phyloP scores from a whole-genome alignment of 305 asterid species.

The Striga hermonthica region DNA sequence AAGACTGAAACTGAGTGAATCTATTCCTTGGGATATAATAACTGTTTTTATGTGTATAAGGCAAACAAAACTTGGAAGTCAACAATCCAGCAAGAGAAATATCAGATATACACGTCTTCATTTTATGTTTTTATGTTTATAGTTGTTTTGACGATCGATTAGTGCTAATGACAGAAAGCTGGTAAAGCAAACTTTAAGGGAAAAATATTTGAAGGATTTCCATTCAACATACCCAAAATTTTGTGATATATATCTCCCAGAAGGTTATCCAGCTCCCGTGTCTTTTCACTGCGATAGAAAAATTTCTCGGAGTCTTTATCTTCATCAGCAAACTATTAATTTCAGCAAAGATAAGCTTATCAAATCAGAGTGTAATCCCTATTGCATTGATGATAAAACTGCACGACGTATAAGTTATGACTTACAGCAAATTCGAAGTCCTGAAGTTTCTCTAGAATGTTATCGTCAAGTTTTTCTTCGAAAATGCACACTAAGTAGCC shows the following conservation, averaged over 20 bases:
- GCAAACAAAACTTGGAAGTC: constrained; percentile 1
- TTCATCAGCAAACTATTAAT: constrained; percentile 73
- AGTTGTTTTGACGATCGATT: constrained; percentile 94
- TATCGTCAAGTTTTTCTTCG: constrained; percentile 70
- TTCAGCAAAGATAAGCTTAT: constrained; percentile 32
- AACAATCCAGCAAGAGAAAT: constrained; percentile 18
- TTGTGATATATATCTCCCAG: constrained; percentile 95
- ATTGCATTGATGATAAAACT: constrained; percentile 20
- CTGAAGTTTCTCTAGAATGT: constrained; percentile 60
- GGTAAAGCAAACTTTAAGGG: constrained; percentile 22
- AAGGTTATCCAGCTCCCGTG: constrained; percentile 82
- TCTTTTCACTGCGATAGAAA: constrained; percentile 84
- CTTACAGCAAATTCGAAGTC: constrained; percentile 90
- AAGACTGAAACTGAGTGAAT: constrained; percentile 5
- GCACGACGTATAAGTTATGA: constrained; percentile 28
- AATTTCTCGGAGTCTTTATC: constrained; percentile 73
- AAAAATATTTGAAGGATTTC: constrained; percentile 22
- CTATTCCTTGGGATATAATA: constrained; percentile 10
- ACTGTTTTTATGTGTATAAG: constrained; percentile 5
- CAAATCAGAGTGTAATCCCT: constrained; percentile 30
- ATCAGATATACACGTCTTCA: too few relatives aligned
- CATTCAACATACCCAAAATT: constrained; percentile 62
- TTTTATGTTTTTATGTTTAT: too few relatives aligned
- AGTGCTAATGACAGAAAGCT: constrained; percentile 76
- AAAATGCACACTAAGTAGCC: constrained; percentile 94